Conservation (phyloP, 108 stramenopile species). For the Poteriospumella lacustris region DNA sequence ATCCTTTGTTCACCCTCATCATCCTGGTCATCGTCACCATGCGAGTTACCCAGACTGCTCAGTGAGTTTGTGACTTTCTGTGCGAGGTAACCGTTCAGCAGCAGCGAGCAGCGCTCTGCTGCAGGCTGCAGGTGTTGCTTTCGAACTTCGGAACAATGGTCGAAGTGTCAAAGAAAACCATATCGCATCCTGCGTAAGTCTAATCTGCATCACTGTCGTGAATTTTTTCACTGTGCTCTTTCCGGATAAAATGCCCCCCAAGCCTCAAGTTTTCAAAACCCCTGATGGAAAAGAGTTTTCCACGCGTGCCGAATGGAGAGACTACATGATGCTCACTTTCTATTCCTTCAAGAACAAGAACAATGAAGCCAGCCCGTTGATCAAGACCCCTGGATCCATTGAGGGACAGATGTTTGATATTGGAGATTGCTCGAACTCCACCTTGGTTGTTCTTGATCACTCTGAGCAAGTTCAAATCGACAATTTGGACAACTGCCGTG, state of each 20-base stretch:
- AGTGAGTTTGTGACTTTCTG: too few relatives aligned
- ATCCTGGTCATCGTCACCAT: too few relatives aligned
- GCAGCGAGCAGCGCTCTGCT: too few relatives aligned
- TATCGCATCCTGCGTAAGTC: too few relatives aligned
- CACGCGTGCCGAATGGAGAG: constrained; percentile 53
- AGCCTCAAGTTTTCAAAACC: constrained; percentile 47
- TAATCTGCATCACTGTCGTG: too few relatives aligned
- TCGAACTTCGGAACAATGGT: too few relatives aligned
- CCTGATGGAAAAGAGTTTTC: constrained; percentile 67
- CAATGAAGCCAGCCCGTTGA: constrained; percentile 48
- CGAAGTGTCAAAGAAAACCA: too few relatives aligned
- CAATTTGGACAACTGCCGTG: constrained; percentile 44
- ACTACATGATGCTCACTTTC: constrained; percentile 65
- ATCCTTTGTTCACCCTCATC: too few relatives aligned
- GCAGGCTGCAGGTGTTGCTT: too few relatives aligned
- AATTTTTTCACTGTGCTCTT: background rate
- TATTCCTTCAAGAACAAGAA: constrained; percentile 62
- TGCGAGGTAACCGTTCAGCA: too few relatives aligned
- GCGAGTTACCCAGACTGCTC: too few relatives aligned
- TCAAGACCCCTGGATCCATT: constrained; percentile 57
- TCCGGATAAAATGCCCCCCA: constrained; percentile 3
- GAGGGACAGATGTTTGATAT: constrained; percentile 68
- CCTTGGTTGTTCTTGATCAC: constrained; percentile 57
- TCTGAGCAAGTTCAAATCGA: constrained; percentile 69
- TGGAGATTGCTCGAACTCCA: constrained; percentile 52